Conservation (phyloP, 306 rosid genomes). For the Luffa aegyptiaca region DNA sequence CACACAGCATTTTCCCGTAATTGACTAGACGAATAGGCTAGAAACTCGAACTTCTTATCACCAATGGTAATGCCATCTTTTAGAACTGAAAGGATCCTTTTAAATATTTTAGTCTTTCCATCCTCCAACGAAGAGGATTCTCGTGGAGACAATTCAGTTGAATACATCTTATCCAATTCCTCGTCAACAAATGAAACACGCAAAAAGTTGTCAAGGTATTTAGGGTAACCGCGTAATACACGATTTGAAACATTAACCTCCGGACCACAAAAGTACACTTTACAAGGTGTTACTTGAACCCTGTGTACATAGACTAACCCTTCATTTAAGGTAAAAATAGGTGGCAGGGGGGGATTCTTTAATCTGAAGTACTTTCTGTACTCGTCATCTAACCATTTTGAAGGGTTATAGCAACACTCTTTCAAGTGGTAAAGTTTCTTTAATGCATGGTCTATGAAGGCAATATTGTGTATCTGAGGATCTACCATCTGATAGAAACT, state of each 20-base stretch:
- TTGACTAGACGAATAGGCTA: slow-evolving; percentile 87
- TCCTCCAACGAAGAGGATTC: slow-evolving; percentile 16
- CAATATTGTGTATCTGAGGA: slow-evolving; percentile 22
- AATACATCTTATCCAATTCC: slow-evolving; percentile 51
- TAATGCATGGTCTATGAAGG: slow-evolving; percentile 40
- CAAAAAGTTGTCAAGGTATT: slow-evolving; percentile 45
- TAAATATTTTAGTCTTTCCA: slow-evolving; percentile 46
- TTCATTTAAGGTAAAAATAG: slow-evolving; percentile 37
- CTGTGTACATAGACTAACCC: slow-evolving; percentile 67
- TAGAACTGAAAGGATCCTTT: slow-evolving; percentile 52
- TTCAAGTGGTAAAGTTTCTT: slow-evolving; percentile 43
- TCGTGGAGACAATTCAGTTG: slow-evolving; percentile 61
- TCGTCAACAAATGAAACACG: slow-evolving; percentile 89
- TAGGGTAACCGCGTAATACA: slow-evolving; percentile 39
- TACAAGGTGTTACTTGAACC: slow-evolving; percentile 69
- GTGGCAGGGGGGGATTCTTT: slow-evolving; percentile 28
- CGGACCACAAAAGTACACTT: slow-evolving; percentile 60
- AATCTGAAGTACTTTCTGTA: slow-evolving; percentile 25
- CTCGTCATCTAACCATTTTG: slow-evolving; percentile 47
- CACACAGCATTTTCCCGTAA: slow-evolving; percentile 67
- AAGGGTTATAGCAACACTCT: slow-evolving; percentile 63
- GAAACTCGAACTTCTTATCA: slow-evolving; percentile 66
- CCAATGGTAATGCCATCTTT: slow-evolving; percentile 56
- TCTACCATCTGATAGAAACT: slow-evolving; percentile 49
- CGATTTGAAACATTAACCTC: slow-evolving; percentile 86